Evolutionary conservation across 2,329 filamentous ascomycete genomes (phyloP), one percentile per base, ranked within the genome.

Genomic region (Bipolaris bicolor): DNA sequence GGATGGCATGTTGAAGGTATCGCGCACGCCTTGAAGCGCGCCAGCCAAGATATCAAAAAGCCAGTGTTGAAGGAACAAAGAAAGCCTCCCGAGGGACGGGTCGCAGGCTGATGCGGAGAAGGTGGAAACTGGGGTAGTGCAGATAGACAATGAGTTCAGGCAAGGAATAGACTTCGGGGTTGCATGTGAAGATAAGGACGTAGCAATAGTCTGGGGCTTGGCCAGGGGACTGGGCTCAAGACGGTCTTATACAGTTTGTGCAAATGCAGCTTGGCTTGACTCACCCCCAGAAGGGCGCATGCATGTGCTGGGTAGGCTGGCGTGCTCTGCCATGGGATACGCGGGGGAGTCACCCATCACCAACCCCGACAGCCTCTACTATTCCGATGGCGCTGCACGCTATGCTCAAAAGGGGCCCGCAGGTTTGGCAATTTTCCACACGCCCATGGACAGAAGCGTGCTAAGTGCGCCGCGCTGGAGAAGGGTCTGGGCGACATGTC

Each of bases 1-100:
- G 44, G 61, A 51, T 45, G 66, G 62, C 68, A 71, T 72, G 57
- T 51, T 61, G 56, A 45, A 51, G 44, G 20, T 52, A 33, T 59
- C 45, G 57, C 41, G 55, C 56, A 58, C 52, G 58, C 51, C 58
- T 44, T 24, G 52, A 24, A 58, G 52, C 55, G 45, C 52, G 46
- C 41, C 49, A 49, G 52, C 52, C 36, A 10, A 41, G 31, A 55
- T 54, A 62, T 61, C 16, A 24, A n/a, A 36, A 56, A 54, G 63
- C 37, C 43, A 50, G 43, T 51, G 48, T 50, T 39, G 47, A 46
- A 61, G 51, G 55, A 51, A 49, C 52, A 54, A 57, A 60, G 52
- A 56, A 66, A 31, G 2, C 29, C 10, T 11, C 9, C 10, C 29
- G 3, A 10, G 10, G 3, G 4, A 31, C 29, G 29, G 29, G 29